Evolutionary conservation across 208 protist genomes (phyloP).

Genomic region (Tetramitus jugosus): DNA sequence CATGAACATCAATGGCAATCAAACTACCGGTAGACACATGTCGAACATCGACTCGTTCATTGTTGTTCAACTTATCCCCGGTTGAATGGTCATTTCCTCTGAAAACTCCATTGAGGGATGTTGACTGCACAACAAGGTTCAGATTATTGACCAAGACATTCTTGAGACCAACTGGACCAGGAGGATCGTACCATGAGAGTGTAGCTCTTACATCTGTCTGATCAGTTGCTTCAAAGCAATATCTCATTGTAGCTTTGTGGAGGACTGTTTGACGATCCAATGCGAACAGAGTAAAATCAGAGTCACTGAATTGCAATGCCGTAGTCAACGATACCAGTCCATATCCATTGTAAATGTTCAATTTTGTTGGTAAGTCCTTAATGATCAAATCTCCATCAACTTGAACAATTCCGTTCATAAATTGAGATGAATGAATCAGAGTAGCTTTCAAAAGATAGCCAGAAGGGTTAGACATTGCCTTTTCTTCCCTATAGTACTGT

Average conservation of each 20-base stretch:
- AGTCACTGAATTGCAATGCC: neutral
- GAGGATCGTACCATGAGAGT: constrained; percentile 1
- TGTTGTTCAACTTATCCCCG: too few relatives aligned
- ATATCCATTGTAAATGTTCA: neutral
- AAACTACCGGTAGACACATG: too few relatives aligned
- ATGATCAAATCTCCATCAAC: neutral
- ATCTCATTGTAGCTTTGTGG: neutral
- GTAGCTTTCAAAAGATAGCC: neutral
- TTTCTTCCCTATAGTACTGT: constrained; percentile 6
- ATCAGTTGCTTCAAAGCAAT: neutral
- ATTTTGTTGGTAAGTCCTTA: neutral
- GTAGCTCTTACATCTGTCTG: neutral
- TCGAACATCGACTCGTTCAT: too few relatives aligned
- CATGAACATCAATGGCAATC: too few relatives aligned
- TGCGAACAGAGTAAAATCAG: neutral
- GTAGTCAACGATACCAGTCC: neutral
- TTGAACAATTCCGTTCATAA: neutral
- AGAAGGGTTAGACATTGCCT: constrained; percentile 21
- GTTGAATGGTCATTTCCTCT: too few relatives aligned
- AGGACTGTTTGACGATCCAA: neutral
- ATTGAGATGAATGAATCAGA: neutral
- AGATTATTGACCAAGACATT: constrained; percentile 9
- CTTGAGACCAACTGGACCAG: neutral
- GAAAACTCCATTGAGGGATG: too few relatives aligned
- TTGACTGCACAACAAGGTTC: neutral